These are phyloP conservation scores for Hamamelis virginiana DNA, from an alignment of 164 flowering plant genomes.

Conservation along the genomic window DNA sequence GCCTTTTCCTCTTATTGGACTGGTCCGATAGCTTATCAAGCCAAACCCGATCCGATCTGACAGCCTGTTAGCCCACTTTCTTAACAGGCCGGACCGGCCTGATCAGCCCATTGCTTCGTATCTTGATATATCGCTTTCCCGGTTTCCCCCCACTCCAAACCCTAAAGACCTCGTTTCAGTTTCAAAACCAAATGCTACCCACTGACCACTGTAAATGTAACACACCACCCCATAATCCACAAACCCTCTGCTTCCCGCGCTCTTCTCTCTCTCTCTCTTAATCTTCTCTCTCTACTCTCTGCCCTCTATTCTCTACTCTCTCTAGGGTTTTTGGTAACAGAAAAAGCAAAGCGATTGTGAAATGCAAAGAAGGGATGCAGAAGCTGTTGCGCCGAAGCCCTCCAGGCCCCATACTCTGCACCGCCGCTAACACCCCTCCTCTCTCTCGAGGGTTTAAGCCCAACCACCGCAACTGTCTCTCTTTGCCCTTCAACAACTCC, in stretches of 20 bases:
- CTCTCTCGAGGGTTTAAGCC: slow-evolving; percentile 1
- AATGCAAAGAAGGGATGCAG: slow-evolving; percentile 59
- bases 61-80: no score
- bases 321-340: neutral
- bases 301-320: neutral
- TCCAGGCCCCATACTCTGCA: slow-evolving; percentile 31
- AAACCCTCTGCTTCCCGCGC: no score
- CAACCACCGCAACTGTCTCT: slow-evolving; percentile 2
- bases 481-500: neutral
- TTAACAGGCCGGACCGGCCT: no score
- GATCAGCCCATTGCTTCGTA: no score
- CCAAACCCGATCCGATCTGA: no score
- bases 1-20: no score
- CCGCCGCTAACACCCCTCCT: slow-evolving; percentile 14
- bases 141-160: slow-evolving; percentile 6
- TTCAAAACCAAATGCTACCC: neutral
- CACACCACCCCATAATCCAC: no score
- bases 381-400: slow-evolving; percentile 54
- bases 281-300: slow-evolving; percentile 1
- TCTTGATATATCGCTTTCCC: no score
- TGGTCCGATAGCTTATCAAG: no score
- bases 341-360: slow-evolving; percentile 4
- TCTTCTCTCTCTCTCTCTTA: neutral
- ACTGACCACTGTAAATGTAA: no score
- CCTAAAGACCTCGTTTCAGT: slow-evolving; percentile 3